Conservation (phyloP, 257 asterid species). For the Nicotiana undulata region DNA sequence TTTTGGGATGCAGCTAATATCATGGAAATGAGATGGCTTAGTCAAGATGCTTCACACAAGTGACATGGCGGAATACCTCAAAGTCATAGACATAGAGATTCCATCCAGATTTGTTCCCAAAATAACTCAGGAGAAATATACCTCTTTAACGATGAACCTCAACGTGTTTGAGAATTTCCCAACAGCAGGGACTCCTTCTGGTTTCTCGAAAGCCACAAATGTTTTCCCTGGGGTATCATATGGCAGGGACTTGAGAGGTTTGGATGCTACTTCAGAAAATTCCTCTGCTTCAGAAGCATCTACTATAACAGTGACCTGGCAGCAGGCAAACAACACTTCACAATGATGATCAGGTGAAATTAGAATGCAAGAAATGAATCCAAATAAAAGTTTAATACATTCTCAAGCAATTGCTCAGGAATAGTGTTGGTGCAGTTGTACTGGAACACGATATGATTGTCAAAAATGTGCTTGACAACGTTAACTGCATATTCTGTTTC, state of each 20-base stretch:
- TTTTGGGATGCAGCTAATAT: neutral
- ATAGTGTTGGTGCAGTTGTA: constrained; percentile 97
- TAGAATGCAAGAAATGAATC: neutral
- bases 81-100: neutral
- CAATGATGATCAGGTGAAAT: constrained; percentile 1
- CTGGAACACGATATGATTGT: constrained; percentile 83
- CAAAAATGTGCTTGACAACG: constrained; percentile 93
- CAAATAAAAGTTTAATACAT: constrained; percentile 35
- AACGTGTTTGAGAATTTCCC: constrained; percentile 87
- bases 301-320: constrained; percentile 81
- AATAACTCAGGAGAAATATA: constrained; percentile 18
- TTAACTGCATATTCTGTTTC: constrained; percentile 98
- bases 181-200: constrained; percentile 79
- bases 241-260: constrained; percentile 78
- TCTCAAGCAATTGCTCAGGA: constrained; percentile 88
- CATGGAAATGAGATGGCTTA: neutral
- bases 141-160: constrained; percentile 92
- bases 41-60: neutral
- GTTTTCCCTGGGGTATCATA: constrained; percentile 90
- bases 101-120: neutral
- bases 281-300: constrained; percentile 98
- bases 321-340: constrained; percentile 15
- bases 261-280: constrained; percentile 76
- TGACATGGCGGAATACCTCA: neutral
- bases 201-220: constrained; percentile 91